A percentile compares a stretch with the other conserved stretches of the same genome.
Conservation (phyloP, 176 grass and related monocot species). For the Oryza brachyantha region DNA sequence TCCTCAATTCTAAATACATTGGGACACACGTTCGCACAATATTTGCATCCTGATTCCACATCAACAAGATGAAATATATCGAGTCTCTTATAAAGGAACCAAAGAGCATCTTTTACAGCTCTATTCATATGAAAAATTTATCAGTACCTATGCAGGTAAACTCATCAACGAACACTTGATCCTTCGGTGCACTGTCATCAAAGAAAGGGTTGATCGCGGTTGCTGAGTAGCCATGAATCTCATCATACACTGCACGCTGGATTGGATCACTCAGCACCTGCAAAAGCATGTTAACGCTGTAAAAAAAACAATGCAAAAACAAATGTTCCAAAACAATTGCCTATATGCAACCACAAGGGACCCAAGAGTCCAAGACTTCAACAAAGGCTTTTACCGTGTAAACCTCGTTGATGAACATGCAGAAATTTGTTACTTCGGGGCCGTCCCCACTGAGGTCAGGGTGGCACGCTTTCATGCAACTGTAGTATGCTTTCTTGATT, state of each 20-base stretch:
- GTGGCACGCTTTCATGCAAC: slow-evolving; percentile 94
- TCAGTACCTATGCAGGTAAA: slow-evolving; percentile 89
- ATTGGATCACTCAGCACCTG: slow-evolving; percentile 88
- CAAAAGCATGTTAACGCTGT: slow-evolving; percentile 49
- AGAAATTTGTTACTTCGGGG: slow-evolving; percentile 71
- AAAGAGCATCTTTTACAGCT: slow-evolving; percentile 6
- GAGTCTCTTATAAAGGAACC: neutral
- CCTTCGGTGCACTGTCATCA: slow-evolving; percentile 67
- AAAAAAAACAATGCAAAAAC: neutral
- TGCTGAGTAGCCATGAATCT: slow-evolving; percentile 75
- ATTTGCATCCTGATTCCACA: slow-evolving; percentile 70
- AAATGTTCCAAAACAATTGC: neutral
- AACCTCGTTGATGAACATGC: slow-evolving; percentile 93
- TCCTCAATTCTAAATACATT: slow-evolving; percentile 79
- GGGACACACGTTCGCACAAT: slow-evolving; percentile 83
- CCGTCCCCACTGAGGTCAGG: slow-evolving; percentile 79
- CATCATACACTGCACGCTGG: slow-evolving; percentile 80
- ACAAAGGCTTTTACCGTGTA: slow-evolving; percentile 50
- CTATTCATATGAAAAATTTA: neutral
- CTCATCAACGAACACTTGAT: slow-evolving; percentile 87
- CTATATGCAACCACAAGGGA: neutral
- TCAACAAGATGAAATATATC: neutral
- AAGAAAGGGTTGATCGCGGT: slow-evolving; percentile 86
- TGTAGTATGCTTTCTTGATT: slow-evolving; percentile 90
- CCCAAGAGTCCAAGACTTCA: neutral